These are phyloP conservation scores for Acanthamoeba healyi DNA, from an alignment of 208 protist species.

Conservation along the genomic window DNA sequence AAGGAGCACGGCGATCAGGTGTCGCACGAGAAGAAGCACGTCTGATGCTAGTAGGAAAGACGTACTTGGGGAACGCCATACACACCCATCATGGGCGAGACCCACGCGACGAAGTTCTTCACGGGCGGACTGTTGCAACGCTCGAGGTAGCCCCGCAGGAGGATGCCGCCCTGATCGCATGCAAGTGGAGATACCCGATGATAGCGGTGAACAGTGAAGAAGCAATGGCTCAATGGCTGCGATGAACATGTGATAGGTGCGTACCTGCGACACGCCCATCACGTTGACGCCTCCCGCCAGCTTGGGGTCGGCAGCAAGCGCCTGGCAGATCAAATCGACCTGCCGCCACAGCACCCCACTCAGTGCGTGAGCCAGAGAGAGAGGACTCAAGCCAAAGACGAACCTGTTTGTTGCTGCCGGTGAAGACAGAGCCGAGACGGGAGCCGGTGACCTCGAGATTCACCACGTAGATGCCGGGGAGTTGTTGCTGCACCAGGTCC, in stretches of 20 bases:
- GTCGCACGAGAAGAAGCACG: no score
- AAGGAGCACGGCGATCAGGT: no score
- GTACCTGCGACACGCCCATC: conserved; percentile 69
- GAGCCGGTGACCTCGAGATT: conserved; percentile 45
- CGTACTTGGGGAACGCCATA: conserved; percentile 69
- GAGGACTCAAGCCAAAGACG: background rate
- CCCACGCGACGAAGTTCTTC: conserved; percentile 75
- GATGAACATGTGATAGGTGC: no score
- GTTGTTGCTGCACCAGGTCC: background rate
- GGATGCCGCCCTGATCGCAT: conserved; percentile 60
- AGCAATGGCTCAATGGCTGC: no score
- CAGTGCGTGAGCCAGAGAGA: no score
- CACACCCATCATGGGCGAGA: conserved; percentile 72
- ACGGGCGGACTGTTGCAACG: conserved; percentile 70
- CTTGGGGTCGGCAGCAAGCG: background rate
- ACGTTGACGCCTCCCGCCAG: conserved; percentile 62
- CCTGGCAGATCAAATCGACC: conserved; percentile 1
- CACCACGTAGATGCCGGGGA: conserved; percentile 57
- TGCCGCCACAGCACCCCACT: no score
- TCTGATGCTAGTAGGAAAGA: background rate
- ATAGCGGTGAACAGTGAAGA: background rate
- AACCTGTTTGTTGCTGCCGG: conserved; percentile 4
- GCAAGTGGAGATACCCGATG: background rate
- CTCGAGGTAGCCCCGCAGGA: conserved; percentile 75
- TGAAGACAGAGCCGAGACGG: conserved; percentile 2